phyloP scores from a whole-genome alignment of 768 basidiomycete species.

The Ramaria sp. region DNA sequence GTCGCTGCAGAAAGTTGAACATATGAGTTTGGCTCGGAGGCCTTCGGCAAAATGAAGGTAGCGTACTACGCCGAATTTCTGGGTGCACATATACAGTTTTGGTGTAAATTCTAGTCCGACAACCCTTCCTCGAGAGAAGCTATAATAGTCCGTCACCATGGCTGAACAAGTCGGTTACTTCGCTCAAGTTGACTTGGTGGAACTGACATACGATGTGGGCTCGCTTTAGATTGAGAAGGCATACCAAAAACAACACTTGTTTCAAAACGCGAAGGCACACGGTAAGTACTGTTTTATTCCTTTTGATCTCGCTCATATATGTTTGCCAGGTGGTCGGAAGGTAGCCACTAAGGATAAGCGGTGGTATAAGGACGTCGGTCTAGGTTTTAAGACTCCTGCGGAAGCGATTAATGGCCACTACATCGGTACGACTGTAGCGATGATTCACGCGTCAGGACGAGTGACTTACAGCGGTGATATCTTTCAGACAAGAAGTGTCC shows the following conservation, averaged over 20 bases:
- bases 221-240: constrained; percentile 80
- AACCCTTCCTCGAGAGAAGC: constrained; percentile 17
- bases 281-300: constrained; percentile 42
- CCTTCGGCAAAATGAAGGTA: constrained; percentile 6
- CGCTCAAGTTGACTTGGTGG: neutral
- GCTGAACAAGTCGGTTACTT: constrained; percentile 28
- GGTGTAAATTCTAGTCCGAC: constrained; percentile 27
- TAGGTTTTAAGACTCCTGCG: constrained; percentile 92
- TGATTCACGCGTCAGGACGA: neutral
- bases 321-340: constrained; percentile 67
- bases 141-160: constrained; percentile 19
- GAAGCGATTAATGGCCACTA: constrained; percentile 96
- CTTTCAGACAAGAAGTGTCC: constrained; percentile 96
- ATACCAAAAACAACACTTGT: constrained; percentile 95
- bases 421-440: constrained; percentile 53
- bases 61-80: constrained; percentile 8
- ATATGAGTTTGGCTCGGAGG: too few relatives aligned
- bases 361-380: constrained; percentile 98
- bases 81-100: constrained; percentile 28
- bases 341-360: constrained; percentile 89
- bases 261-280: constrained; percentile 92
- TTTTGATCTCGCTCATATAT: neutral
- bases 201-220: neutral
- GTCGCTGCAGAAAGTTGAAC: too few relatives aligned
- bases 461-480: neutral